Base-by-base conservation (phyloP, 164 flowering plant genomes). In the Tetracentron sinense region DNA sequence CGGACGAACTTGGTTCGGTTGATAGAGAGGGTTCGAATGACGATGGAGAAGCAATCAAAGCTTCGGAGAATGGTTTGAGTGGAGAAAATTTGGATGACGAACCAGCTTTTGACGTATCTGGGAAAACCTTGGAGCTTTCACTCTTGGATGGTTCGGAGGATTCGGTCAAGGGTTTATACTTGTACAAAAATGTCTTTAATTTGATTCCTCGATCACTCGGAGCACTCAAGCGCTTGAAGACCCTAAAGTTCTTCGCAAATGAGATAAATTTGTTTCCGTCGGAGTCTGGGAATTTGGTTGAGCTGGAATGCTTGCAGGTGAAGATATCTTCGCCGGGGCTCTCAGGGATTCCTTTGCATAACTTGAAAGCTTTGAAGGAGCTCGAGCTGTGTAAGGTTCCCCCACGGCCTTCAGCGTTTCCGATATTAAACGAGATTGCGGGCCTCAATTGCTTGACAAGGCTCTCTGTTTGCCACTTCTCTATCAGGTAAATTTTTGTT, bases 381-480 rank as follows among this genome's bases (percentile, higher is more conserved):
- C 84, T 94, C 31, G 97, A 91, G 74, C 77, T 94, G 0, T 72
- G 85, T 33, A 80, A 78, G 70, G 81, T 79, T 16, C 99, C 95
- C 0, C 81, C 79, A 0, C 65, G 95, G 72, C 79, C 86, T 25
- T 85, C 90, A 0, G 77, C 79, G 0, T 80, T 85, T 60, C 80
- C 85, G 0, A 17, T 89, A 7, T 68, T 89, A 70, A 74, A 81
- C 20, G 97, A 89, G 62, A 81, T 91, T 68, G 73, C 89, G 2
- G 79, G 75, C 33, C 84, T 94, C 53, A 83, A 75, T 75, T 69
- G 79, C 75, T 70, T 94, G 81, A 87, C 85, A 6, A 86, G 72
- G 77, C 90, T 94, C 52, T 83, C 93, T 42, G 83, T 94, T 72
- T 91, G 96, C 58, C 87, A 91, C 64, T 94, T 91, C 70, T 81